Evolutionary conservation across 2,329 filamentous ascomycete species (phyloP).

Genomic region (Davidsoniella virescens): DNA sequence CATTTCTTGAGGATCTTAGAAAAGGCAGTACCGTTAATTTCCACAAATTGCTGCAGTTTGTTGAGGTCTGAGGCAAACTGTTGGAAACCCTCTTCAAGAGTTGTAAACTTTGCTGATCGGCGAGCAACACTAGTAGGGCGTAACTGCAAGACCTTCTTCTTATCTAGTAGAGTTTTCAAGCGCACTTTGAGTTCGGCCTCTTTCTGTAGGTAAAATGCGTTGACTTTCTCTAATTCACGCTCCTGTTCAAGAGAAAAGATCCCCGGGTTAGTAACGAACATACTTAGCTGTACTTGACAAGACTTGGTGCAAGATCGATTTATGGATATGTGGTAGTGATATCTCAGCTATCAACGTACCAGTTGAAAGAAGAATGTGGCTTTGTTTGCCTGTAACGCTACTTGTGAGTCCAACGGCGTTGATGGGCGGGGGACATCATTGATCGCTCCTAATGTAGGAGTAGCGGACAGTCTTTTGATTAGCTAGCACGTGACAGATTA

Average conservation of each 20-base stretch:
- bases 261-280: slow-evolving; percentile 10
- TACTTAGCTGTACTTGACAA: background rate
- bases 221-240: slow-evolving; percentile 95
- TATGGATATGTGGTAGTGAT: slow-evolving; percentile 2
- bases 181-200: slow-evolving; percentile 96
- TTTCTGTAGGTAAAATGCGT: slow-evolving; percentile 93
- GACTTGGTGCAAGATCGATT: background rate
- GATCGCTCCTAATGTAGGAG: slow-evolving; percentile 65
- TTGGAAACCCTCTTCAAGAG: slow-evolving; percentile 89
- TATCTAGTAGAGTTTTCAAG: slow-evolving; percentile 80
- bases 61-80: slow-evolving; percentile 94
- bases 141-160: slow-evolving; percentile 81
- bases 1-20: slow-evolving; percentile 99
- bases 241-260: slow-evolving; percentile 48
- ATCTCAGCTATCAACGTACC: slow-evolving; percentile 33
- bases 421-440: slow-evolving; percentile 38
- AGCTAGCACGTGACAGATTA: slow-evolving; percentile 42
- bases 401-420: slow-evolving; percentile 56
- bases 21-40: slow-evolving; percentile 93
- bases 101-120: slow-evolving; percentile 83
- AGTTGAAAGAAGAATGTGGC: slow-evolving; percentile 97
- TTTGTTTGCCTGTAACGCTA: slow-evolving; percentile 86
- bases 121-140: slow-evolving; percentile 59
- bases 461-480: slow-evolving; percentile 94
- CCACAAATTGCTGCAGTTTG: slow-evolving; percentile 96